Percentiles rank a stretch among this genome's conserved stretches.
These are phyloP conservation scores for Eragrostis curvula DNA, from an alignment of 176 grass and related monocot species.

Conservation along the genomic window DNA sequence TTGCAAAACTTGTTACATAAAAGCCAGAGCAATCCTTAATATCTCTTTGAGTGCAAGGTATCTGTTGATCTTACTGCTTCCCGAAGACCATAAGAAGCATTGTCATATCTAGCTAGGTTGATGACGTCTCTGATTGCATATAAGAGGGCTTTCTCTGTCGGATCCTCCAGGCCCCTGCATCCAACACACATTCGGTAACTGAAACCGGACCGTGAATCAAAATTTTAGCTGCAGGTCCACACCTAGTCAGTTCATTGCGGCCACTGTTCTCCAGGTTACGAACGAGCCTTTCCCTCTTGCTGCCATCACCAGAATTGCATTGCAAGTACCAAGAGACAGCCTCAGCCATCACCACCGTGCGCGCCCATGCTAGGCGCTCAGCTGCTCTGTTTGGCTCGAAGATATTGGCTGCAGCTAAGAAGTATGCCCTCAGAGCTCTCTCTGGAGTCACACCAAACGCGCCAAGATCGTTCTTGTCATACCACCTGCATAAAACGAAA, in stretches of 20 bases:
- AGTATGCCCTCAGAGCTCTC: slow-evolving; percentile 41
- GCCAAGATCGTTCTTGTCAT: slow-evolving; percentile 18
- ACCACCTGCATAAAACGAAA: slow-evolving; percentile 48
- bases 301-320: not conserved
- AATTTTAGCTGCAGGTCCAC: not conserved
- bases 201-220: too few relatives aligned
- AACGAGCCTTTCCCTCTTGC: slow-evolving; percentile 5
- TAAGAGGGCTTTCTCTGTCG: not conserved
- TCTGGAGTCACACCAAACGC: not conserved
- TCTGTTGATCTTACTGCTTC: slow-evolving; percentile 13
- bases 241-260: not conserved
- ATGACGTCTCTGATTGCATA: not conserved
- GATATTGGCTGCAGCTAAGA: slow-evolving; percentile 53
- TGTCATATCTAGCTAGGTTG: not conserved
- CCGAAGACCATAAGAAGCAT: not conserved
- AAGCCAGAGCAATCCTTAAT: too few relatives aligned
- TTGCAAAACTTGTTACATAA: too few relatives aligned
- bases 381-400: slow-evolving; percentile 51
- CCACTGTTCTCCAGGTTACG: not conserved
- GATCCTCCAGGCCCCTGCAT: not conserved
- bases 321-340: slow-evolving; percentile 21
- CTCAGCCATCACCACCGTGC: slow-evolving; percentile 23
- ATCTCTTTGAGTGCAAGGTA: too few relatives aligned
- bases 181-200: too few relatives aligned
- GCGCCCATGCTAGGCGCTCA: slow-evolving; percentile 55